These are phyloP conservation scores for Boletellus ananiceps DNA, from an alignment of 768 basidiomycete genomes.

Conservation along the genomic window DNA sequence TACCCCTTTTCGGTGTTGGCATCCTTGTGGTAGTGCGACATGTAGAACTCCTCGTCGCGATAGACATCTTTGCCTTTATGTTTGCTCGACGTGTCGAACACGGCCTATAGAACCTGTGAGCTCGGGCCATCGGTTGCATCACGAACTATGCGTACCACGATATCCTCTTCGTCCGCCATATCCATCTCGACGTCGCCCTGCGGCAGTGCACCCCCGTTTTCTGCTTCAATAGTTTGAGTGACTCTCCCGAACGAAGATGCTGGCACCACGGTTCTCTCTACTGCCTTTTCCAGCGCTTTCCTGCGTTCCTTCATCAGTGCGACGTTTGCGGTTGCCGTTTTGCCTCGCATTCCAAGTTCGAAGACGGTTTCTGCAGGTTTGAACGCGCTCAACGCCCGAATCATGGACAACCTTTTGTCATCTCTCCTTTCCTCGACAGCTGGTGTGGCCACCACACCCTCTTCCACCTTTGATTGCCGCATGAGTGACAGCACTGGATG, in stretches of 20 bases:
- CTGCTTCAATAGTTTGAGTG: conserved; percentile 33
- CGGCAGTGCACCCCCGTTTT: conserved; percentile 6
- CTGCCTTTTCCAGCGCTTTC: conserved; percentile 68
- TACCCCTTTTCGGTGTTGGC: conserved; percentile 88
- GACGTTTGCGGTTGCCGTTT: conserved; percentile 50
- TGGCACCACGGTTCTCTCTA: conserved; percentile 39
- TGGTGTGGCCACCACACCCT: conserved; percentile 5
- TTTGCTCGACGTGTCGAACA: conserved; percentile 54
- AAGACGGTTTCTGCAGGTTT: conserved; percentile 86
- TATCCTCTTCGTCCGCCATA: conserved; percentile 77
- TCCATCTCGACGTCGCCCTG: conserved; percentile 39
- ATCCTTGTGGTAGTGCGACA: conserved; percentile 88
- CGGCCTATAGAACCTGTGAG: conserved; percentile 43
- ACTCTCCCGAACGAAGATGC: conserved; percentile 19
- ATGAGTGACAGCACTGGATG: conserved; percentile 64
- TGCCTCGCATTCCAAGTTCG: conserved; percentile 77
- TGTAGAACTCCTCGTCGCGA: conserved; percentile 83
- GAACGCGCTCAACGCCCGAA: conserved; percentile 78
- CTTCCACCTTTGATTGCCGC: conserved; percentile 28
- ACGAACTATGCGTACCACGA: conserved; percentile 47
- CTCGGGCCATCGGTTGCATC: background rate
- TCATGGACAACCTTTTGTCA: conserved; percentile 56
- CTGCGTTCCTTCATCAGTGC: conserved; percentile 86
- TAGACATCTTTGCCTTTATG: conserved; percentile 45
- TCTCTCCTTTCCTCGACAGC: conserved; percentile 35